These are phyloP conservation scores for Pichia sp. DNA, from an alignment of 1,139 yeast species.

Conservation along the genomic window DNA sequence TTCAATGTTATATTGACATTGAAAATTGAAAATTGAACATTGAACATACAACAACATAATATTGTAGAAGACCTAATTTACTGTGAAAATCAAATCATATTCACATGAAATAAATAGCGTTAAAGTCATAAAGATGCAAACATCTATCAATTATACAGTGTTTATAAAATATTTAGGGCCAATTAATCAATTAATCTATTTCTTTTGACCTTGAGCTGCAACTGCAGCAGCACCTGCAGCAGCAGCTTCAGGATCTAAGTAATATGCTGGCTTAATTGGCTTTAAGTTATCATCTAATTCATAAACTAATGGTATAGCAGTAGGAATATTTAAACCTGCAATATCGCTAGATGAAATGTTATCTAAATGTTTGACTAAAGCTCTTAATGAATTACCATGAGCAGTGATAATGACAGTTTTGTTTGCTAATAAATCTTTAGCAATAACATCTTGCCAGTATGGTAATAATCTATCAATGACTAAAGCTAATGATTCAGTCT, in stretches of 20 bases:
- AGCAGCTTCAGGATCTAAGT: slow-evolving; percentile 99
- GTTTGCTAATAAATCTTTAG: slow-evolving; percentile 76
- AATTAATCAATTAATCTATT: slow-evolving; percentile 31
- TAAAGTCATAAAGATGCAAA: background rate
- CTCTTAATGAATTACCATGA: slow-evolving; percentile 98
- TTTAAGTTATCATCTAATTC: slow-evolving; percentile 84
- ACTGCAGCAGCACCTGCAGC: slow-evolving; percentile 99
- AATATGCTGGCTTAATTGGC: slow-evolving; percentile 91
- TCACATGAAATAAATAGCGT: background rate
- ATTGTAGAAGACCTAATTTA: no score
- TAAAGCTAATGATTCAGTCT: slow-evolving; percentile 90
- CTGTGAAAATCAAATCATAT: background rate
- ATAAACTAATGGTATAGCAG: slow-evolving; percentile 97
- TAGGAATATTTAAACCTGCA: slow-evolving; percentile 93
- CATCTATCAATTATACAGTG: background rate
- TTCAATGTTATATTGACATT: no score
- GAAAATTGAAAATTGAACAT: no score
- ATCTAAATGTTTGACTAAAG: slow-evolving; percentile 93
- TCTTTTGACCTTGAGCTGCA: slow-evolving; percentile 87
- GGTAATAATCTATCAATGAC: slow-evolving; percentile 97
- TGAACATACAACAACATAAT: no score
- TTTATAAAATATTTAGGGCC: background rate
- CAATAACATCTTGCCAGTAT: slow-evolving; percentile 93
- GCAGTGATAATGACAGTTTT: slow-evolving; percentile 94
- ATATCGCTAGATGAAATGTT: slow-evolving; percentile 87